phyloP scores from a whole-genome alignment of 306 rosid genomes.

The Cicer chorassanicum region DNA sequence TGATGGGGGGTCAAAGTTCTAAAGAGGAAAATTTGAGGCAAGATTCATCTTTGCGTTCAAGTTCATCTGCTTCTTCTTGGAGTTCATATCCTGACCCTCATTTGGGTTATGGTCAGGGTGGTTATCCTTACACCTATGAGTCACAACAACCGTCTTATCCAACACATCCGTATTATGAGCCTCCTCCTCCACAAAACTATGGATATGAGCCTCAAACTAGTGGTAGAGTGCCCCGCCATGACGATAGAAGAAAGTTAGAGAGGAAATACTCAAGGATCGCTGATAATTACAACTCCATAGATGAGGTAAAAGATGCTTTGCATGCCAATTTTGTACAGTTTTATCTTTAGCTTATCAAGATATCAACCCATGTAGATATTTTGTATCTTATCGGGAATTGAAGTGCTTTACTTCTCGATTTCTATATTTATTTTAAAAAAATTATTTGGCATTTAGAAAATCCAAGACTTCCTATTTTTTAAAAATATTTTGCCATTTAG shows the following conservation, averaged over 20 bases:
- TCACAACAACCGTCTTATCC: constrained; percentile 56
- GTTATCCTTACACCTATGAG: constrained; percentile 49
- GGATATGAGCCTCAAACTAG: constrained; percentile 46
- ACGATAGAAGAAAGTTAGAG: constrained; percentile 55
- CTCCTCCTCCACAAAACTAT: constrained; percentile 52
- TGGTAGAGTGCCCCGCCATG: constrained; percentile 32
- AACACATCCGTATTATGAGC: constrained; percentile 49
- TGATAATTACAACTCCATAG: constrained; percentile 74
- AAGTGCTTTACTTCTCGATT: constrained; percentile 17
- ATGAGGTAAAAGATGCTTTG: constrained; percentile 60
- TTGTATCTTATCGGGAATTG: not conserved
- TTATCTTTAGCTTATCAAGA: constrained; percentile 22
- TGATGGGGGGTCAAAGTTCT: constrained; percentile 81
- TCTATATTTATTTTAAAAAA: not conserved
- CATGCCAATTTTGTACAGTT: not conserved
- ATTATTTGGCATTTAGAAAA: not conserved
- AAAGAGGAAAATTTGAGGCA: constrained; percentile 54
- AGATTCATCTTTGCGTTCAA: constrained; percentile 55
- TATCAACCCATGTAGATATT: not conserved
- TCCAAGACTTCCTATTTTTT: not conserved
- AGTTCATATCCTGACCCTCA: constrained; percentile 50
- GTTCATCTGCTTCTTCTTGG: constrained; percentile 49
- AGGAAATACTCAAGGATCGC: constrained; percentile 83
- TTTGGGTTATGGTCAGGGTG: constrained; percentile 54
- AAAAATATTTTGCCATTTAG: not conserved